Evolutionary conservation across 345 rosid genomes (phyloP), one percentile per base, ranked within the genome.

Genomic region (Hypericum androsaemum): DNA sequence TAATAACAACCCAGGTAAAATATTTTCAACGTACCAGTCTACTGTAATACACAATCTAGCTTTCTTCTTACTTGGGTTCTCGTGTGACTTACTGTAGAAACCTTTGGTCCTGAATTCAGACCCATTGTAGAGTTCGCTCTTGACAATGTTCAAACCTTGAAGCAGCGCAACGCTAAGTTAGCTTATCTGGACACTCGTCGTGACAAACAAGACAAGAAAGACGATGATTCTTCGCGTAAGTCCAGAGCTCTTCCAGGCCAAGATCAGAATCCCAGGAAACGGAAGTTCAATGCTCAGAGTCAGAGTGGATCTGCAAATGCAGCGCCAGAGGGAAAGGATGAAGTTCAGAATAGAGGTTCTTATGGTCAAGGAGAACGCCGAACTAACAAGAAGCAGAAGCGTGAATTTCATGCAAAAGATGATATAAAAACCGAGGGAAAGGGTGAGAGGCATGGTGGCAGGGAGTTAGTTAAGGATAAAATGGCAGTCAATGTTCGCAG

Each of bases 111-210:
- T 14, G 86, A 80, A 55, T 76, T 78, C 63, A 86, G 94, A 12
- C 97, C 90, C 1, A 74, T 88, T 54, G 80, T 85, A 64, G 96
- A 78, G 69, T 92, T 92, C 44, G 94, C 94, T 51, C 66, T 92
- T 41, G 84, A 85, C 64, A 74, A 90, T 74, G 80, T 88, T 54
- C 84, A 77, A 62, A 83, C 74, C 43, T 43, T 88, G 82, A 85
- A 77, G 83, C 64, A 75, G 41, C 77, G 84, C 43, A 74, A 80
- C 36, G 76, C 74, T 48, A 81, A 68, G 69, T 59, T 73, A 39
- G 65, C 59, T 63, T 67, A 55, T 50, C 80, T 71, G 63, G 70
- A 61, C 41, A 69, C 50, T 61, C 57, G 42, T 2, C 22, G 52
- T 12, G 68, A 59, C 50, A 44, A 58, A 32, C 57, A 61, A 17